Evolutionary conservation across 2,329 filamentous ascomycete species (phyloP), one percentile per base, ranked within the genome.

Genomic region (Pezizomycotina sp.): DNA sequence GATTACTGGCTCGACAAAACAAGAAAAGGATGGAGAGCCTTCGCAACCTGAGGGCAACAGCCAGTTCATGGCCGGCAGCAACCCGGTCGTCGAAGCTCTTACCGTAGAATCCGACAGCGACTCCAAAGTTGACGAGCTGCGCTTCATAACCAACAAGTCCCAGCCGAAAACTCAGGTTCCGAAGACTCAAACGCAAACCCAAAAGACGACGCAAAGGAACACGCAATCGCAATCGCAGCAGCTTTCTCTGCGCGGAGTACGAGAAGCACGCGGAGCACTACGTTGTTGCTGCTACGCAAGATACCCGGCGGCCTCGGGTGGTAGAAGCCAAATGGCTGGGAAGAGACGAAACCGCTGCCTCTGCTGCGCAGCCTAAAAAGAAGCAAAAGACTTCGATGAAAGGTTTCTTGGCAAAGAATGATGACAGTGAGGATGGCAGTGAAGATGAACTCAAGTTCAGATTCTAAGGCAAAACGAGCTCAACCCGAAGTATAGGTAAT

Each of bases 361-460:
- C 37, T 3, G 45, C 29, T 16, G 28, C 28, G 13, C 39, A 42
- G 31, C 38, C 29, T 19, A 46, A 35, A 26, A 51, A 50, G 41
- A 50, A 48, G 37, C 39, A 40, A 12, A 50, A 47, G 26, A 48
- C 43, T 6, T 34, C 40, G 27, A 37, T 22, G 33, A 43, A 19
- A 48, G 47, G 14, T 45, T 42, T 14, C 41, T n/a, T n/a, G n/a
- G n/a, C n/a, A n/a, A n/a, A n/a, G n/a, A n/a, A 48, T 4, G 45
- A 47, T 16, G 43, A 41, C 15, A 46, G 45, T 10, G 49, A 50
- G 19, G 47, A 49, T 33, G 48, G 48, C 15, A 48, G 49, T 28
- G 49, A 52, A 8, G 50, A 52, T 38, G 50, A 45, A 27, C 40
- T 52, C 12, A 50, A 45, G 41, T 52, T 52, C 24, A 49, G 42